Base-by-base conservation (phyloP, 2,329 filamentous ascomycete species). In the Botryotinia convoluta region DNA sequence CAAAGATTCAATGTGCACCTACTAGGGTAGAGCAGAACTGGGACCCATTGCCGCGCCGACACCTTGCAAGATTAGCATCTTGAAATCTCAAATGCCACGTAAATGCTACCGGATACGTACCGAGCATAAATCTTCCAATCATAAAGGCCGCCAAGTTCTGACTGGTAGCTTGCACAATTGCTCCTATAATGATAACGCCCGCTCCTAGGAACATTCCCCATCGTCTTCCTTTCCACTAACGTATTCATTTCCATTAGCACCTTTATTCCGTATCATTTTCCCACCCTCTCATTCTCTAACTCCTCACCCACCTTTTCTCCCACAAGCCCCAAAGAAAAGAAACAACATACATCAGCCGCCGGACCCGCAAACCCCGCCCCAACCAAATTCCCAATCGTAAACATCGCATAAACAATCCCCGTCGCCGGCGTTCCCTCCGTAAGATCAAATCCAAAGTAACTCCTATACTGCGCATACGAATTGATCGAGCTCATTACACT, bases 111-210 rank as follows among this genome's bases (percentile, higher is more conserved):
- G 84, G 82, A 61, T 84, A 84, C 74, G 89, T 89, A 69, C 88
- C 88, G 9, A 90, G 85, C 48, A 90, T 79, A 80, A 90, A 89
- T 39, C 88, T 84, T 6, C 87, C 87, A 29, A 73, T 74, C 78
- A 86, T 84, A 76, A 86, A 86, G 64, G 84, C 82, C 5, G 77
- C 78, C 39, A 80, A 77, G 59, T 71, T 80, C 67, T 79, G 77
- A 29, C 74, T 73, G 7, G 73, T 73, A 39, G 80, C 82, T 63
- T 75, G 74, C 6, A 77, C 45, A 16, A 72, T 68, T 14, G 76
- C 73, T 14, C 76, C 76, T 29, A 73, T 70, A 22, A 77, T 70
- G 10, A 74, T 74, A 44, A 77, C 70, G 0, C 61, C 60, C 29
- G 75, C 76, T 9, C 76, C 75, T 14, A 75, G 71, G 37, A 76